Conservation (phyloP, 108 stramenopile genomes). For the Conticribra guillardii region DNA sequence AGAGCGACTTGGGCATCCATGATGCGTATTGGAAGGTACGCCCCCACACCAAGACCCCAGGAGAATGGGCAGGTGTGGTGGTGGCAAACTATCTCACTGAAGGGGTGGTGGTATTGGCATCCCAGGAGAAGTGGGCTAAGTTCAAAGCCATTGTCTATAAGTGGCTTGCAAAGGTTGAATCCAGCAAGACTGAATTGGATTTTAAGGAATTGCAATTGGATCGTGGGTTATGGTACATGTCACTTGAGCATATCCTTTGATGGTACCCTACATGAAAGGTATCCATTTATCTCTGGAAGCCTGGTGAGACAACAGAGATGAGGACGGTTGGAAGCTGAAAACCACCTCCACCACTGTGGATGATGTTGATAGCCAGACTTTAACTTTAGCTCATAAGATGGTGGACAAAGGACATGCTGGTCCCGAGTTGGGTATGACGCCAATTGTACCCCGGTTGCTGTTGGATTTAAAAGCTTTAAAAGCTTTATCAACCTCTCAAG, state of each 20-base stretch:
- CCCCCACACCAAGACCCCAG: slow-evolving; percentile 15
- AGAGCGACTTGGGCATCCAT: slow-evolving; percentile 49
- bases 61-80: slow-evolving; percentile 54
- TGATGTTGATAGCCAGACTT: background rate
- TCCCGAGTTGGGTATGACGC: slow-evolving; percentile 22
- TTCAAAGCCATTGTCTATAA: slow-evolving; percentile 1
- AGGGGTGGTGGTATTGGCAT: slow-evolving; percentile 15
- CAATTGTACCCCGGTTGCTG: slow-evolving; percentile 26
- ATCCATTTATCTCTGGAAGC: slow-evolving; percentile 45
- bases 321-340: slow-evolving; percentile 54
- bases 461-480: slow-evolving; percentile 33
- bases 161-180: slow-evolving; percentile 2
- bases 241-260: slow-evolving; percentile 26
- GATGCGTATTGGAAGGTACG: slow-evolving; percentile 54
- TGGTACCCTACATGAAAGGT: slow-evolving; percentile 55
- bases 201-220: slow-evolving; percentile 25
- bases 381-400: background rate
- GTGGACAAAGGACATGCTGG: background rate
- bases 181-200: background rate
- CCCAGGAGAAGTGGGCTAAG: slow-evolving; percentile 48
- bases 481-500: background rate
- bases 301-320: slow-evolving; percentile 42
- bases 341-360: background rate
- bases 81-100: background rate
- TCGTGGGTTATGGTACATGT: slow-evolving; percentile 52